phyloP scores from a whole-genome alignment of 2,329 filamentous ascomycete species.

The Metarhizium anisopliae region DNA sequence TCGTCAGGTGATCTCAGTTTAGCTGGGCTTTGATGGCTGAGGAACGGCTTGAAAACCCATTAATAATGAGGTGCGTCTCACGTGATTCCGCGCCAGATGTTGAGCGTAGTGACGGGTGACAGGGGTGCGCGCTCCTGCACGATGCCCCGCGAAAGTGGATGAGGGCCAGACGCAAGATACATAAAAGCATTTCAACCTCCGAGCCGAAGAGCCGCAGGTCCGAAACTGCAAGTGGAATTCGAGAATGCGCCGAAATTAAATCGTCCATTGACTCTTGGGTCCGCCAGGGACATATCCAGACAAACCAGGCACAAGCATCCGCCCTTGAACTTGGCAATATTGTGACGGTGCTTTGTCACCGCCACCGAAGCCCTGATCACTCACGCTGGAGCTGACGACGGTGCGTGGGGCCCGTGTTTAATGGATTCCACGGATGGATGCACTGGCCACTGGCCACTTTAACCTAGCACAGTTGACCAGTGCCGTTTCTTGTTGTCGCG shows the following conservation, averaged over 20 bases:
- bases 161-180: neutral
- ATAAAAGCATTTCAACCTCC: neutral
- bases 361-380: neutral
- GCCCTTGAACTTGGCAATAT: neutral
- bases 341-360: neutral
- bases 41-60: neutral
- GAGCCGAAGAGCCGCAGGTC: slow-evolving; percentile 1
- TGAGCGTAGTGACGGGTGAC: neutral
- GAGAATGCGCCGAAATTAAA: neutral
- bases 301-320: slow-evolving; percentile 5
- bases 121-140: slow-evolving; percentile 4
- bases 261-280: neutral
- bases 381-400: neutral
- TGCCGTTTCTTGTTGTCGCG: slow-evolving; percentile 16
- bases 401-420: slow-evolving; percentile 15
- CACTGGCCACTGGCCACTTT: neutral
- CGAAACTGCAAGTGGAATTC: slow-evolving; percentile 1
- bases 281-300: neutral
- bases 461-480: slow-evolving; percentile 2
- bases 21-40: too few relatives aligned
- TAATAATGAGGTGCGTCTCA: slow-evolving; percentile 8
- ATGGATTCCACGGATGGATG: slow-evolving; percentile 14
- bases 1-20: neutral
- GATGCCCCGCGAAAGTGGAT: neutral
- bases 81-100: slow-evolving; percentile 14